A percentile compares a stretch with the other conserved stretches of the same genome.
phyloP scores from a whole-genome alignment of 495 filamentous ascomycete genomes.

The Talaromyces thailandensis region DNA sequence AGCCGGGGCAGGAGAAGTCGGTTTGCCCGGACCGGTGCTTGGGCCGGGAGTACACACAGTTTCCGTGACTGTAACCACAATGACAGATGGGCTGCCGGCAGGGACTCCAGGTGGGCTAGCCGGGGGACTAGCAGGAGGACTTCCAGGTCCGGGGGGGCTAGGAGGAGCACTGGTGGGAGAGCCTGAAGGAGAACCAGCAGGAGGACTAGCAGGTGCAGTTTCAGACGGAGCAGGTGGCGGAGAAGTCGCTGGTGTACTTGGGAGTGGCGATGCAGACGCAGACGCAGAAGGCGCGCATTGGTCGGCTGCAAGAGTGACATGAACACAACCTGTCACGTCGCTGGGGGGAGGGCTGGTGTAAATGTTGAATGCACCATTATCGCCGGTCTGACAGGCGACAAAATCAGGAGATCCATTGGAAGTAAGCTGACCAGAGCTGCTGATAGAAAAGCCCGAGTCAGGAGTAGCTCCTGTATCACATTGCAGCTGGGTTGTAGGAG shows the following conservation, averaged over 20 bases:
- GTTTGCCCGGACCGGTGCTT: not conserved
- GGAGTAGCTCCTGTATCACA: constrained; percentile 47
- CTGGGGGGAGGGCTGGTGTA: constrained; percentile 38
- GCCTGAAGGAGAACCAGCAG: not conserved
- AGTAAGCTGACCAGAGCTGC: constrained; percentile 35
- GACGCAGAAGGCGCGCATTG: constrained; percentile 21
- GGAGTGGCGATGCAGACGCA: not conserved
- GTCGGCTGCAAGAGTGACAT: constrained; percentile 39
- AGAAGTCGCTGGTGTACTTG: not conserved
- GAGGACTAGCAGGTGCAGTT: not conserved
- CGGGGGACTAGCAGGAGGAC: not conserved
- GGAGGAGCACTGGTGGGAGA: not conserved
- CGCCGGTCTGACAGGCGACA: constrained; percentile 44
- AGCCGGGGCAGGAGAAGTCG: constrained; percentile 4
- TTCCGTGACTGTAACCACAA: constrained; percentile 12
- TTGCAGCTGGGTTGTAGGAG: constrained; percentile 52
- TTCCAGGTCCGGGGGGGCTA: not conserved
- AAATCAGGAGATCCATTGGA: constrained; percentile 37
- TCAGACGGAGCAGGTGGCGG: not conserved
- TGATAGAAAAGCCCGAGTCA: constrained; percentile 38
- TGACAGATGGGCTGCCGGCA: constrained; percentile 2
- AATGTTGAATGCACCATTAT: constrained; percentile 40
- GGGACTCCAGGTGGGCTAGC: not conserved
- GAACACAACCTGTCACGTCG: constrained; percentile 34
- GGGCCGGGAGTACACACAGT: constrained; percentile 9